A percentile compares a stretch with the other conserved stretches of the same genome.
Conservation (phyloP, 148 eudicot genomes). For the Camellia sinensis region DNA sequence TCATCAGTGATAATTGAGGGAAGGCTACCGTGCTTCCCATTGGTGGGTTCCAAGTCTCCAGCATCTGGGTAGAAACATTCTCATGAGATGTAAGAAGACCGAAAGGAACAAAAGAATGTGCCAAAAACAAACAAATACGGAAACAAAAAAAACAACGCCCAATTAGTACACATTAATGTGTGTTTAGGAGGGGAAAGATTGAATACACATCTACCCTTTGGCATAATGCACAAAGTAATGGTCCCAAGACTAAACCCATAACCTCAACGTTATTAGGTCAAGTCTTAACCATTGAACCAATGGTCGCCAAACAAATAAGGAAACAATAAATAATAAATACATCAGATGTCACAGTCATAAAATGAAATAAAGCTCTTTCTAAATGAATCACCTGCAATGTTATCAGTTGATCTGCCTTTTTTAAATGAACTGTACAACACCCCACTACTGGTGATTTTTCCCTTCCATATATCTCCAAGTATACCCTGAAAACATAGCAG, state of each 20-base stretch:
- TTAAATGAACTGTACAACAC: constrained; percentile 45
- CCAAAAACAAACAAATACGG: constrained; percentile 37
- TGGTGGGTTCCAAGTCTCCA: constrained; percentile 33
- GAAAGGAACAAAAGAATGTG: not conserved
- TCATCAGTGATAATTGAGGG: constrained; percentile 35
- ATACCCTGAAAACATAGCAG: constrained; percentile 42
- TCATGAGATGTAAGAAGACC: not conserved
- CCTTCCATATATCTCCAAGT: constrained; percentile 74
- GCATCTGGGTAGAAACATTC: constrained; percentile 22
- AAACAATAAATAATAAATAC: no score
- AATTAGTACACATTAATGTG: no score
- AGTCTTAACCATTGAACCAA: no score
- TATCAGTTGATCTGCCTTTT: constrained; percentile 53
- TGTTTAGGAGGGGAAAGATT: no score
- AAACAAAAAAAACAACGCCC: no score
- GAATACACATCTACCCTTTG: no score
- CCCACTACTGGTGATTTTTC: constrained; percentile 64
- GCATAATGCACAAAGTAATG: no score
- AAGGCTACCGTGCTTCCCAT: constrained; percentile 30
- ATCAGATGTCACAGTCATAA: no score
- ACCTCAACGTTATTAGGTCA: no score
- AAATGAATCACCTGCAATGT: constrained; percentile 42
- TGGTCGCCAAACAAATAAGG: constrained; percentile 30
- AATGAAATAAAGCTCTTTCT: not conserved
- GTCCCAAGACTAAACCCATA: no score